Evolutionary conservation across 164 flowering plant species (phyloP), one percentile per base, ranked within the genome.

Genomic region (Paratinospora sagittata): DNA sequence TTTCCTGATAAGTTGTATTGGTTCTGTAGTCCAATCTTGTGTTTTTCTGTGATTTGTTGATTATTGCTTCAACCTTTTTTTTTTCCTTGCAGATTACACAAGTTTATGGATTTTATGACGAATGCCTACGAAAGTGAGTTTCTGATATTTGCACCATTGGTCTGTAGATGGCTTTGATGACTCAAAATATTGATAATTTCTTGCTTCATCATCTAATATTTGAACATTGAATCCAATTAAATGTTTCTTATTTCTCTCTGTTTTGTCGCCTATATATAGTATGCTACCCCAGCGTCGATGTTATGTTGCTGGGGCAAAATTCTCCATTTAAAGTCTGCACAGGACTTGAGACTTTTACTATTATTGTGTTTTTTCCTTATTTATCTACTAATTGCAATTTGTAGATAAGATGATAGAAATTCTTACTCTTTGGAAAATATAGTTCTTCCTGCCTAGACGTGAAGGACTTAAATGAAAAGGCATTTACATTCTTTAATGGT

Each of bases 21-120:
- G 3, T 30, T 30, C 34, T 30, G 34, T 4, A 30, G 34, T 30
- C 34, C 34, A 30, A 30, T 30, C 34, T 30, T 30, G 34, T 30
- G 4, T 30, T 30, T 30, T 30, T 30, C 34, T 30, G 34, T 30
- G 34, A 30, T 30, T 30, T 30, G 34, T 73, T 37, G 66, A 33
- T 9, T 27, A 66, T 7, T 60, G 45, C 14, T 67, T 73, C 47
- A 63, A 17, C 24, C 2, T 55, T 13, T 67, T 67, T 69, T 17
- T 69, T 65, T 69, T 17, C 69, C 57, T 75, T 87, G 89, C 97
- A 94, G 98, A 94, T 94, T 72, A 94, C 98, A 70, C 98, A 94
- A 81, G 98, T 94, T 63, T 94, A 94, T 85, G 98, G 98, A 16
- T 94, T 94, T 74, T 92, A 92, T 85, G 98, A 94, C 74, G 98